A percentile compares a stretch with the other conserved stretches of the same genome.
Conservation (phyloP, 176 grass and related monocot genomes). For the Cenchrus fungigraminus region DNA sequence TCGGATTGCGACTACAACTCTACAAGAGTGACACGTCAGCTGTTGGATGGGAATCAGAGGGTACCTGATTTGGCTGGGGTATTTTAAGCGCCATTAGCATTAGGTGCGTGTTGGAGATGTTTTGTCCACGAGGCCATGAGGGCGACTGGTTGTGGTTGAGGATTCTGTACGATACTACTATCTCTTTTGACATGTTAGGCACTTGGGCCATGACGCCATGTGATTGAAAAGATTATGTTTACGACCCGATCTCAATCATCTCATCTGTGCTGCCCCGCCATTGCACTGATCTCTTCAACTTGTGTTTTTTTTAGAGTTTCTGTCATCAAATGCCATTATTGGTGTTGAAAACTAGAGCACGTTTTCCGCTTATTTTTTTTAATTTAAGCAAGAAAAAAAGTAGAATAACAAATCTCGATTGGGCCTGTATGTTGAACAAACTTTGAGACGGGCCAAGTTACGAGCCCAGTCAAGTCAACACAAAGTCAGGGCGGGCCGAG, state of each 20-base stretch:
- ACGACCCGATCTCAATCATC: background rate
- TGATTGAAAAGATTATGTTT: background rate
- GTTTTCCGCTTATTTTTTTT: too few species aligned
- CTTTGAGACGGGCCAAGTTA: background rate
- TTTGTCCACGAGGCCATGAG: background rate
- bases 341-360: background rate
- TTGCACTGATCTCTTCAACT: conserved; percentile 5
- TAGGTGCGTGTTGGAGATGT: conserved; percentile 27
- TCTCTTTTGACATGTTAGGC: conserved; percentile 3
- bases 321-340: background rate
- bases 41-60: conserved; percentile 31
- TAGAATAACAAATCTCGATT: background rate
- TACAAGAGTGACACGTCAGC: background rate
- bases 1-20: background rate
- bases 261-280: background rate
- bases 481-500: background rate
- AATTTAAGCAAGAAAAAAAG: too few species aligned
- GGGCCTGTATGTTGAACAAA: background rate
- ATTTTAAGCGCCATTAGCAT: background rate
- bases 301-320: conserved; percentile 37
- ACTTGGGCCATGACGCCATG: background rate
- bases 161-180: conserved; percentile 19
- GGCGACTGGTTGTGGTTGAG: background rate
- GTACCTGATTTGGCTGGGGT: background rate
- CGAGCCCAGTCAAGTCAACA: background rate